Evolutionary conservation across 2,329 filamentous ascomycete genomes (phyloP), one percentile per base, ranked within the genome.

Genomic region (Catunica adiposa): DNA sequence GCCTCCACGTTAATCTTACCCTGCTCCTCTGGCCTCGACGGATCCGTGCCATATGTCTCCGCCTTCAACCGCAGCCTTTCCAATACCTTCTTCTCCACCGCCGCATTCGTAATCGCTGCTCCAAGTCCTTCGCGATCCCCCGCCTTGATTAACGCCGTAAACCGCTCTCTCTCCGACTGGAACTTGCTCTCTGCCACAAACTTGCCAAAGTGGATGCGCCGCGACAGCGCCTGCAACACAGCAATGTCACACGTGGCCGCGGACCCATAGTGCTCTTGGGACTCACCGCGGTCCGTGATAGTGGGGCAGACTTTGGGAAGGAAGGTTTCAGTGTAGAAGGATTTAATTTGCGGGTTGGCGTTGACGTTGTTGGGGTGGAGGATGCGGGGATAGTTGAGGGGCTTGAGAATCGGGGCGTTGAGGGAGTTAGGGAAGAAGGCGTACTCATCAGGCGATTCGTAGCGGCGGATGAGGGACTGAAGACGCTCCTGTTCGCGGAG

Each of bases 111-210:
- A 66, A 98, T 98, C 38, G 89, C 89, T 31, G 82, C 83, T 64
- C 84, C 89, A 62, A 98, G 90, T 1, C 84, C 90, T 56, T 82
- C 73, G 4, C 85, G 76, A 68, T 98, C 89, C 59, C 75, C 81
- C 1, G 80, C 83, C 67, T 83, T 81, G 71, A 98, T 97, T 69
- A 97, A 69, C 60, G 74, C 74, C 4, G 86, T 89, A 67, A 90
- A 98, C 60, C 73, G 78, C 63, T 89, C 86, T 29, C 81, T 77
- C 62, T 97, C 86, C 50, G 84, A 83, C 63, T 79, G 78, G 70
- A 96, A 98, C 72, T 98, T 98, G 58, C 84, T 83, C 75, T 98
- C 92, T 46, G 92, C 92, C 7, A 98, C 92, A 64, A 97, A 97
- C 71, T 97, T 98, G 62, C 92, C 92, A 71, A 95, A 98, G 70